phyloP scores from a whole-genome alignment of 1,284 basidiomycete species.

The Puccinia coronata region DNA sequence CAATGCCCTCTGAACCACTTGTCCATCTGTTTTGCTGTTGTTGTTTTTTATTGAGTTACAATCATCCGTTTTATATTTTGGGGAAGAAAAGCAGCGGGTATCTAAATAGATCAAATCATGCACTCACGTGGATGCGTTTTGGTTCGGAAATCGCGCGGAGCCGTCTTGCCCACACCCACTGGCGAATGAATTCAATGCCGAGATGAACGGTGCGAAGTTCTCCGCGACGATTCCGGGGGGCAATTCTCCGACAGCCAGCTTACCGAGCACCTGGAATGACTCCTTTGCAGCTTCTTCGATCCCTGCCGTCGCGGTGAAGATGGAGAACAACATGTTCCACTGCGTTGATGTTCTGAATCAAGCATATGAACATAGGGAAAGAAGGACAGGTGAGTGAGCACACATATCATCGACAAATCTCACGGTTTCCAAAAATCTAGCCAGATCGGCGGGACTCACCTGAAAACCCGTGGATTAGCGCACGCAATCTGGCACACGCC shows the following conservation, averaged over 20 bases:
- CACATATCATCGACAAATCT: not conserved
- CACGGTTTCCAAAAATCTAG: not conserved
- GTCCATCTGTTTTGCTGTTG: slow-evolving; percentile 63
- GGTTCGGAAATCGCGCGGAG: slow-evolving; percentile 18
- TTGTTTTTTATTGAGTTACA: not conserved
- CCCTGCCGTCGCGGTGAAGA: slow-evolving; percentile 80
- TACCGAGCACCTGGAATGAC: slow-evolving; percentile 74
- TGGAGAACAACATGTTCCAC: slow-evolving; percentile 87
- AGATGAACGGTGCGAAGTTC: slow-evolving; percentile 78
- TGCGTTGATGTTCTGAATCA: slow-evolving; percentile 77
- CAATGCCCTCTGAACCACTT: slow-evolving; percentile 74
- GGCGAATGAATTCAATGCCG: slow-evolving; percentile 83
- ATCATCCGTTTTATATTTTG: not conserved
- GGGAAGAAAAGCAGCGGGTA: no score
- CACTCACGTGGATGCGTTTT: slow-evolving; percentile 27
- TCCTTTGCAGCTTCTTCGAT: slow-evolving; percentile 84
- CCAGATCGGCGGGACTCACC: slow-evolving; percentile 60
- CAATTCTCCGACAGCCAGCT: slow-evolving; percentile 67
- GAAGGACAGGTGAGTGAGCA: not conserved
- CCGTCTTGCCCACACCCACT: slow-evolving; percentile 59
- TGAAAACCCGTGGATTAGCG: slow-evolving; percentile 71
- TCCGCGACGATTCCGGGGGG: slow-evolving; percentile 70
- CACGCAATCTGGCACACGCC: slow-evolving; percentile 78
- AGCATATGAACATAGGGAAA: not conserved
- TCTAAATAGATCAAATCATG: no score